Evolutionary conservation across 2,329 filamentous ascomycete genomes (phyloP).

Genomic region (Ophiocordyceps camponoti-saundersi): DNA sequence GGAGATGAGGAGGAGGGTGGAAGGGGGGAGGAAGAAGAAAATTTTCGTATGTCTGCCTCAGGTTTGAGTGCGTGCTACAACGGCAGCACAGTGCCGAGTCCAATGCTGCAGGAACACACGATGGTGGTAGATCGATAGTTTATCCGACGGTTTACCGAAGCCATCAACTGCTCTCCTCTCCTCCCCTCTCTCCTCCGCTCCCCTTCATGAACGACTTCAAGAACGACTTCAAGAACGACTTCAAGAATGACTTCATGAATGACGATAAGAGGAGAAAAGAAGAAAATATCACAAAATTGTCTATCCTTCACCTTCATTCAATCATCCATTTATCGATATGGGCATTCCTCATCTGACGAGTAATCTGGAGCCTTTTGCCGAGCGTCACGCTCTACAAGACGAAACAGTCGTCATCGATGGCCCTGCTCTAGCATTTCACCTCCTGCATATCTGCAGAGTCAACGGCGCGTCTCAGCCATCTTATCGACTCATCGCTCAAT

Average conservation of each 20-base stretch:
- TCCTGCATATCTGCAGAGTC: conserved; percentile 39
- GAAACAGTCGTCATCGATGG: conserved; percentile 50
- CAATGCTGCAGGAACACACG: no score
- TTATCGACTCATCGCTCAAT: conserved; percentile 44
- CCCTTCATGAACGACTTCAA: no score
- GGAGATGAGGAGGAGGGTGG: conserved; percentile 1
- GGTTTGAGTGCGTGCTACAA: background rate
- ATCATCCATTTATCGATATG: conserved; percentile 20
- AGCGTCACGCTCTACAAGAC: conserved; percentile 20
- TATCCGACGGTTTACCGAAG: no score
- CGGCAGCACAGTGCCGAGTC: no score
- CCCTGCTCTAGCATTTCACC: conserved; percentile 59
- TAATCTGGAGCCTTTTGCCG: conserved; percentile 34
- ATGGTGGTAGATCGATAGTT: no score
- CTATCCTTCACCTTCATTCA: background rate
- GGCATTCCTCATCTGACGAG: conserved; percentile 40
- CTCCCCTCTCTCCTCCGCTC: no score
- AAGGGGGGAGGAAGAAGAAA: conserved; percentile 3
- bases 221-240: no score
- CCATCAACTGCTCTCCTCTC: no score
- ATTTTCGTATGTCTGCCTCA: background rate
- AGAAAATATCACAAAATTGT: no score
- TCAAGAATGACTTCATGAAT: no score
- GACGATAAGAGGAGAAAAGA: no score
- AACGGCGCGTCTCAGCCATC: conserved; percentile 38